Conservation (phyloP, 2,329 filamentous ascomycete species). For the Aureobasidium musti region DNA sequence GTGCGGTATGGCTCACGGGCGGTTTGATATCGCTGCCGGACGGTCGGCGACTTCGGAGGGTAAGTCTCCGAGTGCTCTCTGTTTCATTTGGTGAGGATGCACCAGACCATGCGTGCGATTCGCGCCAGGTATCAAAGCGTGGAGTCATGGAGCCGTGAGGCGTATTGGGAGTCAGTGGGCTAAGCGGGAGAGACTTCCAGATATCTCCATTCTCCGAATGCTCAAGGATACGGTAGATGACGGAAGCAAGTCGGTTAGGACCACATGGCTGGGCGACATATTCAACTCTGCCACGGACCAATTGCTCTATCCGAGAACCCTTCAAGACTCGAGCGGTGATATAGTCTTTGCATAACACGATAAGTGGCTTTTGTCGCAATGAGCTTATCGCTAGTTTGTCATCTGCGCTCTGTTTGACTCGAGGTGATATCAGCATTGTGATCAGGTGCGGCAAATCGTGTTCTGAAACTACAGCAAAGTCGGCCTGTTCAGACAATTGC, state of each 20-base stretch:
- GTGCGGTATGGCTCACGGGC: not conserved
- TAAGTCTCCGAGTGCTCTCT: not conserved
- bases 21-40: not conserved
- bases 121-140: conserved; percentile 9
- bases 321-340: conserved; percentile 5
- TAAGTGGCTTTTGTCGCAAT: conserved; percentile 19
- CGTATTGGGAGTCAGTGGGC: conserved; percentile 12
- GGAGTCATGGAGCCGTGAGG: not conserved
- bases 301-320: conserved; percentile 9
- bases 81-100: not conserved
- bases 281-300: conserved; percentile 10
- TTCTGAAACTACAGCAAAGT: conserved; percentile 7
- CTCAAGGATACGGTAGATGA: conserved; percentile 8
- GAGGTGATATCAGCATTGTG: not conserved
- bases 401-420: not conserved
- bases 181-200: not conserved
- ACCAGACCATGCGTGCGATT: conserved; percentile 1
- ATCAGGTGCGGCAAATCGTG: not conserved
- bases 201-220: not conserved
- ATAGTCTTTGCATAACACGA: conserved; percentile 26
- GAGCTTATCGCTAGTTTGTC: not conserved
- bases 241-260: conserved; percentile 20
- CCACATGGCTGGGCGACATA: conserved; percentile 30
- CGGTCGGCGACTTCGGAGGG: not conserved
- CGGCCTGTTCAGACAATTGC: not conserved